A percentile compares a stretch with the other conserved stretches of the same genome.
phyloP scores from a whole-genome alignment of 179 eudicot genomes.

The Spinacia oleracea region DNA sequence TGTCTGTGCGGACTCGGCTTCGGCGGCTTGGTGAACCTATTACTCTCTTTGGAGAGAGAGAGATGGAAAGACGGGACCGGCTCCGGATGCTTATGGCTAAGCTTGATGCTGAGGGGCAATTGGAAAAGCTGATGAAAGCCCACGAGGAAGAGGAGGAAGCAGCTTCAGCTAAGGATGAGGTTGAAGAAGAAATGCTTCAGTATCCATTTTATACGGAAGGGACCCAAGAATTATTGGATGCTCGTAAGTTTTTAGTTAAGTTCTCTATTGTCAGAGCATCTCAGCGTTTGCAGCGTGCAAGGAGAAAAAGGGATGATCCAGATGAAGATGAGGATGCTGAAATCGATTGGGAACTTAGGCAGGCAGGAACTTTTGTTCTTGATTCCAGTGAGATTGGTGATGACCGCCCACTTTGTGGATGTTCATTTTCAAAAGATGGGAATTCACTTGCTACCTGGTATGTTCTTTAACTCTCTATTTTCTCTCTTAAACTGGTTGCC shows the following conservation, averaged over 20 bases:
- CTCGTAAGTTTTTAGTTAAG: slow-evolving; percentile 64
- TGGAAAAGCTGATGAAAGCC: slow-evolving; percentile 86
- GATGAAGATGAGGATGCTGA: slow-evolving; percentile 97
- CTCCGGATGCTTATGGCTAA: slow-evolving; percentile 84
- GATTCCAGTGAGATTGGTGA: slow-evolving; percentile 93
- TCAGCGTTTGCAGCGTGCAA: slow-evolving; percentile 64
- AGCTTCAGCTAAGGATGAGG: slow-evolving; percentile 47
- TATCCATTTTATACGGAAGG: slow-evolving; percentile 95
- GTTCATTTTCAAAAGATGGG: slow-evolving; percentile 82
- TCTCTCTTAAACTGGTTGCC: background rate
- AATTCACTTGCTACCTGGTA: slow-evolving; percentile 88
- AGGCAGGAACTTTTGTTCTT: slow-evolving; percentile 62
- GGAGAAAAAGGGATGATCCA: slow-evolving; percentile 85
- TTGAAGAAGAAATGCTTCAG: slow-evolving; percentile 60
- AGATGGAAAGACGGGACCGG: slow-evolving; percentile 92
- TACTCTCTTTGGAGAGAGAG: slow-evolving; percentile 90
- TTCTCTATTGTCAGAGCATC: slow-evolving; percentile 66
- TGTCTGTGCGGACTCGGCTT: slow-evolving; percentile 77
- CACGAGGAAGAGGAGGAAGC: slow-evolving; percentile 89
- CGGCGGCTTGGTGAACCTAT: slow-evolving; percentile 87
- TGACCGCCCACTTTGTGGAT: slow-evolving; percentile 87
- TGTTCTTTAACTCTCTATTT: background rate
- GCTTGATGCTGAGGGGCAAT: slow-evolving; percentile 84
- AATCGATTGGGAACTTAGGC: slow-evolving; percentile 68
- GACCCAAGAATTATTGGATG: slow-evolving; percentile 53